Base-by-base conservation (phyloP, 805 yeast species). In the Yarrowia porcina region DNA sequence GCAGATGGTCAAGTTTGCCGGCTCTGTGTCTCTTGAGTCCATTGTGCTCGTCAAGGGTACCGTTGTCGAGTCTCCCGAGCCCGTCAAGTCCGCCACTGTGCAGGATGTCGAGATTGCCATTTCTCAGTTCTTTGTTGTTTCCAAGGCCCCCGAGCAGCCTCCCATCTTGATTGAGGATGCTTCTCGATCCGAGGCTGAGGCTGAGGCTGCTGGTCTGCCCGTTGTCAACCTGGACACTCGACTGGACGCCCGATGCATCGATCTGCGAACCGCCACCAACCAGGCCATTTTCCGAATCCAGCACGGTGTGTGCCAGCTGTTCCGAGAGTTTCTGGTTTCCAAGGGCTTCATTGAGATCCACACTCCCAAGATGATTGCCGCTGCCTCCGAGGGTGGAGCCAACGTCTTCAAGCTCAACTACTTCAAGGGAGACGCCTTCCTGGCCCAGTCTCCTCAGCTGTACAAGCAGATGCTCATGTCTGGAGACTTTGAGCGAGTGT, bases 381-480 rank as follows among this genome's bases (percentile, higher is more conserved):
- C 98, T 41, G 89, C 99, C 41, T 88, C 96, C 66, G 99, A 94
- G 81, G 97, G 98, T 77, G 99, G 99, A 69, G 84, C 98, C 64
- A 93, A 90, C 75, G 98, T 94, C 52, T 94, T 94, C 77, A 96
- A 91, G 77, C 88, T 94, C 65, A 80, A 88, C 45, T 94, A 94
- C 78, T 94, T 94, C 83, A 93, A 93, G 75, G 85, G 90, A 66
- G 86, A 87, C 66, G 98, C 98, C 7, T 94, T 83, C 76, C 79
- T 94, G 74, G 99, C 99, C 17, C 99, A 94, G 80, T 90, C 97
- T 41, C 99, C 99, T 56, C 99, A 94, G 81, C 83, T 94, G 69
- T 90, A 94, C 82, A 94, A 94, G 81, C 98, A 94, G 80, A 97
- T 93, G 82, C 84, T 93, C 75, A 94, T 94, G 77, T 97, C 97